phyloP scores from a whole-genome alignment of 2,329 filamentous ascomycete genomes.

The Clonostachys chloroleuca region DNA sequence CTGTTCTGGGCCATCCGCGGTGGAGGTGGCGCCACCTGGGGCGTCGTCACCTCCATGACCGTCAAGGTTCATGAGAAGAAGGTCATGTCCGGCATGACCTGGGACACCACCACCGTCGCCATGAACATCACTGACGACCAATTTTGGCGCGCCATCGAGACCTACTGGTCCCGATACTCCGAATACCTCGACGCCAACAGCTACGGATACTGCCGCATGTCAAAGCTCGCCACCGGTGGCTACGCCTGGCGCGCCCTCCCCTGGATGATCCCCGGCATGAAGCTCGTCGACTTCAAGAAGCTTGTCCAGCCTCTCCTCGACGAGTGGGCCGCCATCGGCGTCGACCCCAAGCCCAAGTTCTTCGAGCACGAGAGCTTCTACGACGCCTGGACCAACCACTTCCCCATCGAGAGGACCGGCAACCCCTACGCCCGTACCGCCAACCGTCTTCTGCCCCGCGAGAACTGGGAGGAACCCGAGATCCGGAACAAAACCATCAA shows the following conservation, averaged over 20 bases:
- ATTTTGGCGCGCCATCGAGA: constrained; percentile 22
- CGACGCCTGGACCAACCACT: constrained; percentile 29
- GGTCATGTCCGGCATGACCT: constrained; percentile 20
- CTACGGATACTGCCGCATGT: constrained; percentile 18
- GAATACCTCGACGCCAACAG: constrained; percentile 16
- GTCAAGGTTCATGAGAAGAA: constrained; percentile 24
- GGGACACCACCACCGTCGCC: constrained; percentile 24
- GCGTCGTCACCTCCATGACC: constrained; percentile 30
- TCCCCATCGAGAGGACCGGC: constrained; percentile 20
- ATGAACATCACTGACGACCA: constrained; percentile 18
- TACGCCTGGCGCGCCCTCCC: constrained; percentile 21
- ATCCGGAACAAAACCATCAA: constrained; percentile 10
- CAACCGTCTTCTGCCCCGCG: constrained; percentile 32
- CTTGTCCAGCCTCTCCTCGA: constrained; percentile 21
- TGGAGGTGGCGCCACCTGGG: constrained; percentile 35
- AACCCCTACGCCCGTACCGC: constrained; percentile 15
- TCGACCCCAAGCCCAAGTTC: constrained; percentile 20
- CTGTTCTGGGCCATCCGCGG: constrained; percentile 46
- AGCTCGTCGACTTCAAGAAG: constrained; percentile 20
- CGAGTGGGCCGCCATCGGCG: constrained; percentile 17
- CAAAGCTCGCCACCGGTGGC: constrained; percentile 7
- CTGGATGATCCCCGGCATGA: constrained; percentile 27
- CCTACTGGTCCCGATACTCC: constrained; percentile 22
- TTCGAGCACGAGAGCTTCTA: constrained; percentile 27
- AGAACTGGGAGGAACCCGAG: constrained; percentile 11